Conservation (phyloP, 2,329 filamentous ascomycete genomes). For the Fusarium vanettenii region DNA sequence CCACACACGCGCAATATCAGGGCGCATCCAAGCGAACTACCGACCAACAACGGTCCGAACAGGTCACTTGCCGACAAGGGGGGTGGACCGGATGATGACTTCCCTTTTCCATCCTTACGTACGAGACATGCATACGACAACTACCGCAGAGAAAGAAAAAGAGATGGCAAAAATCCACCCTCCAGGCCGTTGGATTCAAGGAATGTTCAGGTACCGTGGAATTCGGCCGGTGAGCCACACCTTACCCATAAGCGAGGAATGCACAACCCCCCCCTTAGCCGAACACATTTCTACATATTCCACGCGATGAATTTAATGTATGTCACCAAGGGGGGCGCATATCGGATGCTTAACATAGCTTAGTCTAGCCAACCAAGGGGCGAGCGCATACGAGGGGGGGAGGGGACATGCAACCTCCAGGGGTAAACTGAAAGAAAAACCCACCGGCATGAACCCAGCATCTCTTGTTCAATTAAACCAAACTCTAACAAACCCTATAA, state of each 20-base stretch:
- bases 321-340: neutral
- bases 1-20: neutral
- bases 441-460: constrained; percentile 10
- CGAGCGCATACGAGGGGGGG: neutral
- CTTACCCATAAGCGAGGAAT: constrained; percentile 25
- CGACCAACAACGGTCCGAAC: neutral
- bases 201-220: constrained; percentile 21
- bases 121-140: constrained; percentile 16
- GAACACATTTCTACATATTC: constrained; percentile 1
- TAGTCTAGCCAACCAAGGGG: neutral
- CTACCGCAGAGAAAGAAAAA: neutral
- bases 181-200: constrained; percentile 18
- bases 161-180: constrained; percentile 7
- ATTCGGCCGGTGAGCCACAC: constrained; percentile 13
- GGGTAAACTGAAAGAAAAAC: neutral
- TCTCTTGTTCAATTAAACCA: constrained; percentile 3
- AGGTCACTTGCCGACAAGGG: neutral
- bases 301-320: neutral
- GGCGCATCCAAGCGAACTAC: neutral
- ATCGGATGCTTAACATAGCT: neutral
- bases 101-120: neutral
- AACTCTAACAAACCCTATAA: neutral
- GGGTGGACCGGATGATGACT: neutral
- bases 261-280: neutral
- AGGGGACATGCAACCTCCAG: constrained; percentile 18